Percentiles rank a stretch among this genome's conserved stretches.
phyloP scores from a whole-genome alignment of 768 basidiomycete genomes.

The Chlorophyllum brunneum region DNA sequence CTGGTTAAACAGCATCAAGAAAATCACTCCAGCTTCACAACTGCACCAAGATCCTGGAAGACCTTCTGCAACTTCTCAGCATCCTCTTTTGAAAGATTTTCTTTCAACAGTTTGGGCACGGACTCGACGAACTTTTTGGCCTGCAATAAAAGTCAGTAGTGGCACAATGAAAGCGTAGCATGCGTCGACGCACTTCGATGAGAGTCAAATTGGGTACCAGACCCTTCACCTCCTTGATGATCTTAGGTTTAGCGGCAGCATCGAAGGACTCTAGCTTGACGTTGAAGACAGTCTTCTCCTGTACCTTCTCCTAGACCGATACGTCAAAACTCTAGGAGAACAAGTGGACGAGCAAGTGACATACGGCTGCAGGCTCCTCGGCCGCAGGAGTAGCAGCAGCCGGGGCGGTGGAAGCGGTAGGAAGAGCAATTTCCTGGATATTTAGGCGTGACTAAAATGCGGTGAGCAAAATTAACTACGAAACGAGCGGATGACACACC shows the following conservation, averaged over 20 bases:
- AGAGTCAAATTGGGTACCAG: slow-evolving; percentile 93
- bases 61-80: slow-evolving; percentile 93
- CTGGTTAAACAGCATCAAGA: slow-evolving; percentile 10
- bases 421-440: slow-evolving; percentile 96
- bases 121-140: slow-evolving; percentile 99
- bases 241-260: slow-evolving; percentile 87
- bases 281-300: slow-evolving; percentile 98
- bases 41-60: slow-evolving; percentile 87
- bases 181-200: slow-evolving; percentile 73
- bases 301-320: slow-evolving; percentile 76
- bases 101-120: slow-evolving; percentile 88
- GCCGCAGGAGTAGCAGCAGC: slow-evolving; percentile 54
- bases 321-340: neutral
- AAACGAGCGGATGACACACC: slow-evolving; percentile 35
- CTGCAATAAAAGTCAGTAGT: slow-evolving; percentile 37
- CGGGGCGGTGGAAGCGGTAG: slow-evolving; percentile 63
- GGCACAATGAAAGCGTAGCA: neutral
- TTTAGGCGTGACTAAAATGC: slow-evolving; percentile 74
- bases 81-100: slow-evolving; percentile 93
- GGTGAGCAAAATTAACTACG: neutral
- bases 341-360: slow-evolving; percentile 21
- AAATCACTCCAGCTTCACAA: slow-evolving; percentile 75
- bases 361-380: slow-evolving; percentile 67
- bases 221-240: slow-evolving; percentile 97
- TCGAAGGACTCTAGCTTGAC: slow-evolving; percentile 95